phyloP scores from a whole-genome alignment of 331 rosid species.

The Cydonia oblonga region DNA sequence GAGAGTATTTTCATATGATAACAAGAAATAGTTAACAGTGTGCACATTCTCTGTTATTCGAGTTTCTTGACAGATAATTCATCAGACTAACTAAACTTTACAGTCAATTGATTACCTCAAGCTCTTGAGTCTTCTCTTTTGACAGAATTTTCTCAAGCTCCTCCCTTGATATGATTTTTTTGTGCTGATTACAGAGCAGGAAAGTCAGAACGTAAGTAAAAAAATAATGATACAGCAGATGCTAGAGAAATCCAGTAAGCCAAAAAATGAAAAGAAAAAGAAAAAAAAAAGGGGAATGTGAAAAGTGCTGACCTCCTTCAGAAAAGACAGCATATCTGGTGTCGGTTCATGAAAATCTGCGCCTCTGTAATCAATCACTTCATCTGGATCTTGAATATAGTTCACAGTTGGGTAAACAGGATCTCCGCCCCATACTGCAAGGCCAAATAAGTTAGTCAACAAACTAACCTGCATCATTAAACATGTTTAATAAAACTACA shows the following conservation, averaged over 20 bases:
- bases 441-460: slow-evolving; percentile 11
- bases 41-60: not conserved
- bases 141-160: slow-evolving; percentile 64
- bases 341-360: slow-evolving; percentile 92
- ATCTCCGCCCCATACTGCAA: slow-evolving; percentile 99
- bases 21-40: not conserved
- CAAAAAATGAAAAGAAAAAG: no score
- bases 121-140: slow-evolving; percentile 58
- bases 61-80: not conserved
- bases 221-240: not conserved
- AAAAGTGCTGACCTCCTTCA: slow-evolving; percentile 59
- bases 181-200: slow-evolving; percentile 50
- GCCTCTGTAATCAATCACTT: slow-evolving; percentile 78
- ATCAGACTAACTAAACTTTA: not conserved
- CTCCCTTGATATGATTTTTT: slow-evolving; percentile 76
- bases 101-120: slow-evolving; percentile 45
- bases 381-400: slow-evolving; percentile 92
- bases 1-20: not conserved
- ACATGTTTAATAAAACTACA: no score
- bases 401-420: slow-evolving; percentile 96
- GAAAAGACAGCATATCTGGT: slow-evolving; percentile 61
- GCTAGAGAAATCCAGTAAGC: no score
- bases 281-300: not conserved
- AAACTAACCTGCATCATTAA: not conserved
- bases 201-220: slow-evolving; percentile 7